Percentiles rank a stretch among this genome's conserved stretches.
Evolutionary conservation across 305 asterid genomes (phyloP).

Genomic region (Ajuga reptans): DNA sequence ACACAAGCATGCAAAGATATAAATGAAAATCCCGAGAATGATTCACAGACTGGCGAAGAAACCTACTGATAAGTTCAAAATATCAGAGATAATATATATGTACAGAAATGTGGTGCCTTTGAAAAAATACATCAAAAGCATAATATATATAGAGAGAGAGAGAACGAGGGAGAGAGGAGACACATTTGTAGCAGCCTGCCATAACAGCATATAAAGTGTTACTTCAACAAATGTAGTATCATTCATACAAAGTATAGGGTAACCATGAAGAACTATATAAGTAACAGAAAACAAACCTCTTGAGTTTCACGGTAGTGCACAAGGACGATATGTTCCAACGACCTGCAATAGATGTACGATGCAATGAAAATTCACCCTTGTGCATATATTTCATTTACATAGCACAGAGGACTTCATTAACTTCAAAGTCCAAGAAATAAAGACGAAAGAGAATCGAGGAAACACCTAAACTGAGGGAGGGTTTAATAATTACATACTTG

Average conservation of each 20-base stretch:
- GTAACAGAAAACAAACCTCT: slow-evolving; percentile 56
- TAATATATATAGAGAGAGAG: too few relatives aligned
- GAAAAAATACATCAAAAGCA: not conserved
- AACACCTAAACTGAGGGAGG: slow-evolving; percentile 13
- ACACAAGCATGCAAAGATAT: not conserved
- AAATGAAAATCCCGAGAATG: not conserved
- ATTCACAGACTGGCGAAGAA: not conserved
- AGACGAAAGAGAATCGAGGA: slow-evolving; percentile 2
- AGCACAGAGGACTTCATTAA: slow-evolving; percentile 14
- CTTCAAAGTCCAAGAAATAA: not conserved
- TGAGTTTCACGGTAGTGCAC: slow-evolving; percentile 98
- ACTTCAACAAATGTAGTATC: not conserved
- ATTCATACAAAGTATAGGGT: not conserved
- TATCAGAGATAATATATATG: not conserved
- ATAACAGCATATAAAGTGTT: not conserved
- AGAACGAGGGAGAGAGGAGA: too few relatives aligned
- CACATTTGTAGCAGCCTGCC: not conserved
- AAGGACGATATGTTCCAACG: slow-evolving; percentile 82
- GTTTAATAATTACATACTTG: slow-evolving; percentile 51
- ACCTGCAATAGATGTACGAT: slow-evolving; percentile 45
- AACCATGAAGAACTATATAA: not conserved
- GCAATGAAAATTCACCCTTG: not conserved
- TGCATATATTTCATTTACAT: slow-evolving; percentile 12
- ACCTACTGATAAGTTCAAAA: not conserved
- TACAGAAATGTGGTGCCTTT: not conserved